Base-by-base conservation (phyloP, 805 yeast species). In the Yarrowia sp. region DNA sequence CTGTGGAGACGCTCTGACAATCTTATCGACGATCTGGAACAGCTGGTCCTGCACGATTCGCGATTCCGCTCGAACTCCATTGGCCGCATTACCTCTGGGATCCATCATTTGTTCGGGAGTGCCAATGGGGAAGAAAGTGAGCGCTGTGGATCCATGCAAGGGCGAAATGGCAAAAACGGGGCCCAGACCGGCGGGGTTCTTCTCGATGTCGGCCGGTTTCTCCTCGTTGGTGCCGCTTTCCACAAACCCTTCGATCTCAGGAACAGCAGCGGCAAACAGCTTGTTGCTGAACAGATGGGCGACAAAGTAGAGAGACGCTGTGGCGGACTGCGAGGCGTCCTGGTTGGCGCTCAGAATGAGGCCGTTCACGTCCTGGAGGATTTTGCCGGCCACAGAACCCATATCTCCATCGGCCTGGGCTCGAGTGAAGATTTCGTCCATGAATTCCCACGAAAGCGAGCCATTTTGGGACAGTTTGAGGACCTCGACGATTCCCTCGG, bases 101-200 rank as follows among this genome's bases (percentile, higher is more conserved):
- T 61, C 52, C 46, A 61, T 42, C 64, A 42, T 40, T 17, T 24
- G 50, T 12, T 34, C 44, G 15, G 60, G 53, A 17, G 66, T 52
- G 40, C 68, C 71, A 50, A 64, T 33, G 64, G 65, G 43, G 55
- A 60, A 64, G n/a, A 64, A 50, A 13, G 49, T 42, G 20, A 52
- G 60, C 1, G 67, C 67, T 4, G 67, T 19, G 12, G 40, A 24
- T 1, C 42, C 44, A 56, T 85, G 82, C 56, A 92, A 78, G 0
- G 97, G 97, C 0, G 97, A 90, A 24, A 92, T 77, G 68, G 87
- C 81, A 67, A 91, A 83, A 38, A 92, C 80, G 9, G 96, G 89
- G 2, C 98, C 98, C 67, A 94, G 78, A 24, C 55, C 55, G 17
- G 91, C 76, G 0, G 97, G 85, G 30, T 81, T 80, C 15, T 79